Conservation (phyloP, 2,329 filamentous ascomycete genomes). For the Decorospora gaudefroyi region DNA sequence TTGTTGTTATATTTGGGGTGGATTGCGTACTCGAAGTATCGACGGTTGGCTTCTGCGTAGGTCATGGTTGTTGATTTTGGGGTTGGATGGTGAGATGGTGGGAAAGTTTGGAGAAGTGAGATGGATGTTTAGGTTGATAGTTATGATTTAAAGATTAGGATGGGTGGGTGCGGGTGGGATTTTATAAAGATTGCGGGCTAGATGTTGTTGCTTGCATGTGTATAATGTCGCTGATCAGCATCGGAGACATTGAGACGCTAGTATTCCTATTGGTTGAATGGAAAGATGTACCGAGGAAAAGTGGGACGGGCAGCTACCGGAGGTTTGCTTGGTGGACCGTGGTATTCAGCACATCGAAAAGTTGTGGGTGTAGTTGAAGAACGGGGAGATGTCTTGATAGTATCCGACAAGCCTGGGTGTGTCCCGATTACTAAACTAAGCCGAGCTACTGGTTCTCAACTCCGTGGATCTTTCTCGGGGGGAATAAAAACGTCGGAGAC, state of each 20-base stretch:
- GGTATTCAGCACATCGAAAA: too few species aligned
- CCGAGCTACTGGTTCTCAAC: too few species aligned
- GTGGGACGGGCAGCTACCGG: neutral
- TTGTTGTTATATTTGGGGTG: neutral
- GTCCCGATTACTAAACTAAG: too few species aligned
- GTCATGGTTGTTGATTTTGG: conserved; percentile 27
- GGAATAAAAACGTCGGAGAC: too few species aligned
- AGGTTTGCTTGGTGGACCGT: too few species aligned
- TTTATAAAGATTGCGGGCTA: neutral
- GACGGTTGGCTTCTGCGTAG: conserved; percentile 43
- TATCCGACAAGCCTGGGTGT: too few species aligned
- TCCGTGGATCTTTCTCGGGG: too few species aligned
- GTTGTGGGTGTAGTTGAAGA: too few species aligned
- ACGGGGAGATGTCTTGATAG: too few species aligned
- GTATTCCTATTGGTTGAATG: conserved; percentile 20
- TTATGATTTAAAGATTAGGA: too few species aligned
- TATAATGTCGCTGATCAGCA: conserved; percentile 22
- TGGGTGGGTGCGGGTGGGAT: too few species aligned
- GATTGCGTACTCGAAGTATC: conserved; percentile 42
- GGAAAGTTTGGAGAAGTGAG: neutral
- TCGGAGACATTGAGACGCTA: conserved; percentile 23
- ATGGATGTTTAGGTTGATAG: neutral
- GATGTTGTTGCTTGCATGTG: neutral
- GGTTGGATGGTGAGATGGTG: neutral
- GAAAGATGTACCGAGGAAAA: neutral